These are phyloP conservation scores for Blastosporella zonata DNA, from an alignment of 1,284 basidiomycete species.

Conservation along the genomic window DNA sequence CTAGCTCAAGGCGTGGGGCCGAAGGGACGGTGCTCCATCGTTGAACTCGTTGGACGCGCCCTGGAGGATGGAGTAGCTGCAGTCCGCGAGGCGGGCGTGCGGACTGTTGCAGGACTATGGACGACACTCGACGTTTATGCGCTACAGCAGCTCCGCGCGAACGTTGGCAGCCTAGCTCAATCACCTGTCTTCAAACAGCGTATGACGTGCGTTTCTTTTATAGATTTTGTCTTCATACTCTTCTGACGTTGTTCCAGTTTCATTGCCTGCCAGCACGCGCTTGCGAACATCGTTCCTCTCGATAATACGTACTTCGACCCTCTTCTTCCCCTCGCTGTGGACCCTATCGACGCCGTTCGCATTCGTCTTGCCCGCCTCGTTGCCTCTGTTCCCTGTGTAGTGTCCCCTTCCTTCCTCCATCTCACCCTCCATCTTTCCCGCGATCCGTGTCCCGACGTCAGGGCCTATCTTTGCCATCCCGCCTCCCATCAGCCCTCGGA, in stretches of 20 bases:
- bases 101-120: conserved; percentile 5
- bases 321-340: conserved; percentile 58
- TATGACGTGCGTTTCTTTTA: conserved; percentile 45
- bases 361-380: conserved; percentile 78
- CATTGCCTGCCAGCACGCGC: conserved; percentile 68
- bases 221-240: background rate
- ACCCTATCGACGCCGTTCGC: conserved; percentile 83
- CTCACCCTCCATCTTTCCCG: conserved; percentile 41
- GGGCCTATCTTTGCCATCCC: conserved; percentile 30
- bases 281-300: conserved; percentile 46
- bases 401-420: conserved; percentile 30
- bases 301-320: conserved; percentile 61
- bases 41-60: conserved; percentile 57
- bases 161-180: conserved; percentile 53
- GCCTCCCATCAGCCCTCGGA: conserved; percentile 6
- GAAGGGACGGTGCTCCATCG: conserved; percentile 28
- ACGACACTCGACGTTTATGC: conserved; percentile 27
- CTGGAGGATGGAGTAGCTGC: conserved; percentile 81
- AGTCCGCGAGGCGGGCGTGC: conserved; percentile 79
- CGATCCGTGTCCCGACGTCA: conserved; percentile 50
- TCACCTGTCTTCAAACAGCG: conserved; percentile 65
- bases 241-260: conserved; percentile 41
- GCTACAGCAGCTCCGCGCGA: conserved; percentile 41
- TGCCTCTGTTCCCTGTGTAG: conserved; percentile 49
- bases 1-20: conserved; percentile 40